These are phyloP conservation scores for Stentor coeruleus DNA, from an alignment of 73 alveolate species.

Conservation along the genomic window DNA sequence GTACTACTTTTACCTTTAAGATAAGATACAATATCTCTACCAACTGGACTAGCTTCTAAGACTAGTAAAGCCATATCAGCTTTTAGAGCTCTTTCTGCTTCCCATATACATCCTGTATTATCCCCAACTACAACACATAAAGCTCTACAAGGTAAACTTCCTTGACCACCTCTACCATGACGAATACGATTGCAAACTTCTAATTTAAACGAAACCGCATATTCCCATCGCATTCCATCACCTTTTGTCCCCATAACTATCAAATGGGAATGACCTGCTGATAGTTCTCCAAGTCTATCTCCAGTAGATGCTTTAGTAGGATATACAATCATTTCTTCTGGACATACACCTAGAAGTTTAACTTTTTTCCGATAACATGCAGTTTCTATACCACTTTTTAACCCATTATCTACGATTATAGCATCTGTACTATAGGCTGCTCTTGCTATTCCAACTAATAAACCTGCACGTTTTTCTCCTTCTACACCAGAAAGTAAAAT, in stretches of 20 bases:
- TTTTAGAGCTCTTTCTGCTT: constrained; percentile 34
- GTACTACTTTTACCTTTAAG: constrained; percentile 32
- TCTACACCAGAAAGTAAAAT: constrained; percentile 90
- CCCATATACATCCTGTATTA: constrained; percentile 43
- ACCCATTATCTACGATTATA: constrained; percentile 85
- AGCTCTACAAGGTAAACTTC: constrained; percentile 37
- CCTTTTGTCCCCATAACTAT: constrained; percentile 64
- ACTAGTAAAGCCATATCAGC: constrained; percentile 32
- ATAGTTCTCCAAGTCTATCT: constrained; percentile 80
- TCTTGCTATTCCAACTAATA: constrained; percentile 92
- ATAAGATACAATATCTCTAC: constrained; percentile 25
- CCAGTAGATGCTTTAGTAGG: constrained; percentile 90
- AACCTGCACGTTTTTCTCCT: constrained; percentile 75
- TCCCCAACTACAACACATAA: constrained; percentile 56
- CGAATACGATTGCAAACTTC: constrained; percentile 76
- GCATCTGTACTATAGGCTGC: constrained; percentile 97
- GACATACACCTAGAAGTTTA: constrained; percentile 92
- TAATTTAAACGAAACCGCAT: constrained; percentile 66
- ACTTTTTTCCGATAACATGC: constrained; percentile 42
- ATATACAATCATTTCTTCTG: constrained; percentile 88
- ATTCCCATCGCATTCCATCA: constrained; percentile 73
- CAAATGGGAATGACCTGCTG: constrained; percentile 96
- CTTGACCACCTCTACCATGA: constrained; percentile 67
- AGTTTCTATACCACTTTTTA: constrained; percentile 64
- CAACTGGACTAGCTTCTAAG: constrained; percentile 50